A percentile compares a stretch with the other conserved stretches of the same genome.
These are phyloP conservation scores for Tetrahymena thermophila DNA, from an alignment of 73 alveolate genomes.

Conservation along the genomic window DNA sequence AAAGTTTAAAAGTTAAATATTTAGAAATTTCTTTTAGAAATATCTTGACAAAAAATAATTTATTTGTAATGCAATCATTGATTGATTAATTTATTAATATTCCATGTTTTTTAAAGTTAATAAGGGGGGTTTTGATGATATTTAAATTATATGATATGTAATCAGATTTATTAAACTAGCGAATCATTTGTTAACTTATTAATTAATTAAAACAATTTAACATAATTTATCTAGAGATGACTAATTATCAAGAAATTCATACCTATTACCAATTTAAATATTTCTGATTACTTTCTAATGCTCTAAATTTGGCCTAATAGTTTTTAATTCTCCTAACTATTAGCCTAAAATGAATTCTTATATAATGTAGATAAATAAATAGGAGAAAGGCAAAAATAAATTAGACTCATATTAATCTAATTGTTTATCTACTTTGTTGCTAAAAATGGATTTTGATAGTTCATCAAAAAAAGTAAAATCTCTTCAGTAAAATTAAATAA, in stretches of 20 bases:
- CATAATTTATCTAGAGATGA: not conserved
- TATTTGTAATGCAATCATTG: not conserved
- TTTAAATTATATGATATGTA: not conserved
- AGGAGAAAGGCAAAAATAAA: not conserved
- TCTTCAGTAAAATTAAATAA: not conserved
- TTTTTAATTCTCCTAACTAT: not conserved
- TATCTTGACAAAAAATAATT: not conserved
- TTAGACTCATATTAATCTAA: not conserved
- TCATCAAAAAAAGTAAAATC: not conserved
- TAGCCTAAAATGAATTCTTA: not conserved
- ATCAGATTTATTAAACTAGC: not conserved
- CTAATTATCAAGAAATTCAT: not conserved
- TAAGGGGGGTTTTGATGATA: not conserved
- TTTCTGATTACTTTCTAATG: not conserved
- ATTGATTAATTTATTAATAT: not conserved
- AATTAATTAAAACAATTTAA: not conserved
- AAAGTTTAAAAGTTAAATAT: too few relatives aligned
- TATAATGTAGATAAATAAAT: too few relatives aligned
- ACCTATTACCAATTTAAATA: not conserved
- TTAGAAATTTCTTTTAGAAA: not conserved
- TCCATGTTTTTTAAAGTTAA: not conserved
- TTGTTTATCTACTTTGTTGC: not conserved
- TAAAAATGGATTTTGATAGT: too few relatives aligned
- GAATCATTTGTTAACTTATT: not conserved
- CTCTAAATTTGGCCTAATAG: not conserved